These are phyloP conservation scores for Mrakia blollopis DNA, from an alignment of 768 basidiomycete genomes.

Conservation along the genomic window DNA sequence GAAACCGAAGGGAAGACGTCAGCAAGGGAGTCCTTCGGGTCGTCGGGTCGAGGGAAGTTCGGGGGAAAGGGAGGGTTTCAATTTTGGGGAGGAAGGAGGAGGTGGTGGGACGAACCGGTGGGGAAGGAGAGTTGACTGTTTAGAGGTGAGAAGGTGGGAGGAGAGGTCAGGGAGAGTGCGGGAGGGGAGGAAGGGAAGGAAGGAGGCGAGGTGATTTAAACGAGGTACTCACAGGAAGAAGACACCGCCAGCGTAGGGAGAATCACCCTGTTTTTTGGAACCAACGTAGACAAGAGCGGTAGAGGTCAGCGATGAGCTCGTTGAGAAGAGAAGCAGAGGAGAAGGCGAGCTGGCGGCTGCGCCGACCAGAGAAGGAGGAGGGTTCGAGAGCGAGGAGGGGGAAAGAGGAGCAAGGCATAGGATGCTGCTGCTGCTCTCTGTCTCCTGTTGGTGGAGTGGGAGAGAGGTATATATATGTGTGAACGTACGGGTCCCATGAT, in stretches of 20 bases:
- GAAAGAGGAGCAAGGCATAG: background rate
- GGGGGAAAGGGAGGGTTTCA: background rate
- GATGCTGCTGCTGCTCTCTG: background rate
- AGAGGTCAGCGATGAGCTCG: conserved; percentile 33
- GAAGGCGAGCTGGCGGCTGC: background rate
- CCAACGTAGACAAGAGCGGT: background rate
- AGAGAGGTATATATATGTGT: background rate
- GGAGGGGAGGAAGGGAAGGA: background rate
- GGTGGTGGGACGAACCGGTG: conserved; percentile 38
- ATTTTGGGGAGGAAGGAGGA: background rate
- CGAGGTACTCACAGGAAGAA: conserved; percentile 62
- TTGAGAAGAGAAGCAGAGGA: conserved; percentile 2
- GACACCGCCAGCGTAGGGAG: conserved; percentile 96
- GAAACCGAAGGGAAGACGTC: conserved; percentile 15
- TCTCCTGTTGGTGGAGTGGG: background rate
- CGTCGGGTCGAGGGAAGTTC: background rate
- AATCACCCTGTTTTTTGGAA: conserved; percentile 66
- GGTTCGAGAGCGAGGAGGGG: background rate
- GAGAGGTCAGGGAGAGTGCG: background rate
- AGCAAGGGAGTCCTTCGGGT: background rate
- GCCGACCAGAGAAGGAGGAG: background rate
- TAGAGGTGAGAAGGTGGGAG: background rate
- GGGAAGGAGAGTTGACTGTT: conserved; percentile 44
- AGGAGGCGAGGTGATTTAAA: background rate
- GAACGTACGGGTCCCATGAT: conserved; percentile 33